Percentiles rank a stretch among this genome's conserved stretches.
Conservation (phyloP, 2,329 filamentous ascomycete species). For the Diaporthe eres region DNA sequence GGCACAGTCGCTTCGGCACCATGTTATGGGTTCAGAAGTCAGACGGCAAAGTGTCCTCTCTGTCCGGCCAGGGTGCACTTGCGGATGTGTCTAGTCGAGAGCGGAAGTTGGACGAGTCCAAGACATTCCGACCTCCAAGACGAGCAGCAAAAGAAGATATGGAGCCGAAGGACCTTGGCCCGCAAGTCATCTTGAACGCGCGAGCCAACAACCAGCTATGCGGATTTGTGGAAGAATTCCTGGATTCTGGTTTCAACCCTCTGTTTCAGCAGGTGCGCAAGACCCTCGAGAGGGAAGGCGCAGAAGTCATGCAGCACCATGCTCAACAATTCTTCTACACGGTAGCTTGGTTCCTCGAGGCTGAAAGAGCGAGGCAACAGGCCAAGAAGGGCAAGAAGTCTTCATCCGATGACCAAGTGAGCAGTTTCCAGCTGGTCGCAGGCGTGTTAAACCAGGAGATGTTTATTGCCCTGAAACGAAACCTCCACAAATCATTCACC, state of each 20-base stretch:
- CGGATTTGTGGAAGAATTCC: constrained; percentile 89
- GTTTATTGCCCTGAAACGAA: constrained; percentile 88
- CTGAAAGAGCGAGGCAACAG: constrained; percentile 80
- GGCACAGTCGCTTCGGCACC: constrained; percentile 95
- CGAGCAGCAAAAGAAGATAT: constrained; percentile 72
- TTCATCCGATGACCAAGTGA: constrained; percentile 67
- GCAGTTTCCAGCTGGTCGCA: constrained; percentile 89
- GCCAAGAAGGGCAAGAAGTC: constrained; percentile 67
- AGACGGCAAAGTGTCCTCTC: constrained; percentile 84
- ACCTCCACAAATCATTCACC: constrained; percentile 84
- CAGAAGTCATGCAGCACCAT: constrained; percentile 84
- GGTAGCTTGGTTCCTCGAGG: constrained; percentile 91
- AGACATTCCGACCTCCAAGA: constrained; percentile 89
- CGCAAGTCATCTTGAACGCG: constrained; percentile 77
- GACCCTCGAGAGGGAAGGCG: constrained; percentile 89
- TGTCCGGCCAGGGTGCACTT: constrained; percentile 91
- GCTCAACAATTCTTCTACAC: constrained; percentile 92
- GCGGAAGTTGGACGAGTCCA: constrained; percentile 90
- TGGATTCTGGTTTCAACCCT: constrained; percentile 96
- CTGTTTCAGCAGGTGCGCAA: constrained; percentile 88
- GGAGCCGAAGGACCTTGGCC: constrained; percentile 82
- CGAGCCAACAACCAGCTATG: constrained; percentile 83
- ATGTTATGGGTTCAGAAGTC: constrained; percentile 97
- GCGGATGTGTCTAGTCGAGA: constrained; percentile 80
- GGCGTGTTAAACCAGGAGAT: constrained; percentile 94